A percentile compares a stretch with the other conserved stretches of the same genome.
These are phyloP conservation scores for Chamaecrista fasciculata DNA, from an alignment of 306 rosid genomes.

Conservation along the genomic window DNA sequence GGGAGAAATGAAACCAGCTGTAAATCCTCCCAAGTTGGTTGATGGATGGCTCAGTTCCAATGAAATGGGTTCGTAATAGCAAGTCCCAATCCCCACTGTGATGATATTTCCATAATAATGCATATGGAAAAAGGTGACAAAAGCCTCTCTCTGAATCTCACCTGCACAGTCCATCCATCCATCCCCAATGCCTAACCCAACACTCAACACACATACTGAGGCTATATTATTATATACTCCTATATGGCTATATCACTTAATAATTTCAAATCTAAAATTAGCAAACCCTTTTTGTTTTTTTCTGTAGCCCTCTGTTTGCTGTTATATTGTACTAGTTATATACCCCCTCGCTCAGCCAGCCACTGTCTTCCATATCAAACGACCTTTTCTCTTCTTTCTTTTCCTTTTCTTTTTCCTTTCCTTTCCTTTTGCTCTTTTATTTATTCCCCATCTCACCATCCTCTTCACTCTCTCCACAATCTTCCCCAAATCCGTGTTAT, in stretches of 20 bases:
- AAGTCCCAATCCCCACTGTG: background rate
- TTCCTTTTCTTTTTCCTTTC: too few relatives aligned
- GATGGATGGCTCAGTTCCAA: constrained; percentile 4
- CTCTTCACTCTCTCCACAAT: background rate
- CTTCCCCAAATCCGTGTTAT: background rate
- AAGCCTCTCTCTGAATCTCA: background rate
- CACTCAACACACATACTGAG: too few relatives aligned
- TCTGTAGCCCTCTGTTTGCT: constrained; percentile 18
- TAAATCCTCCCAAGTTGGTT: background rate
- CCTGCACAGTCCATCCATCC: background rate
- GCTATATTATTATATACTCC: too few relatives aligned
- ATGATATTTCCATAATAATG: background rate
- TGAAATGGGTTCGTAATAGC: constrained; percentile 4
- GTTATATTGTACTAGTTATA: constrained; percentile 42
- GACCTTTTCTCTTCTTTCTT: background rate
- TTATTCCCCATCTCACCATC: background rate
- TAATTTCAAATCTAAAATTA: too few relatives aligned
- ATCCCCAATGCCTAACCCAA: too few relatives aligned
- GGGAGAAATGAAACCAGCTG: constrained; percentile 9
- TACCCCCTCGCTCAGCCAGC: constrained; percentile 34
- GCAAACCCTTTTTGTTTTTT: constrained; percentile 33
- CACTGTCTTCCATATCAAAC: constrained; percentile 23
- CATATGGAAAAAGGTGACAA: background rate
- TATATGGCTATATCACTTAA: too few relatives aligned
- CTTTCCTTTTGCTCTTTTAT: background rate